Base-by-base conservation (phyloP, 495 filamentous ascomycete species). In the Aspergillus incahuasiensis region DNA sequence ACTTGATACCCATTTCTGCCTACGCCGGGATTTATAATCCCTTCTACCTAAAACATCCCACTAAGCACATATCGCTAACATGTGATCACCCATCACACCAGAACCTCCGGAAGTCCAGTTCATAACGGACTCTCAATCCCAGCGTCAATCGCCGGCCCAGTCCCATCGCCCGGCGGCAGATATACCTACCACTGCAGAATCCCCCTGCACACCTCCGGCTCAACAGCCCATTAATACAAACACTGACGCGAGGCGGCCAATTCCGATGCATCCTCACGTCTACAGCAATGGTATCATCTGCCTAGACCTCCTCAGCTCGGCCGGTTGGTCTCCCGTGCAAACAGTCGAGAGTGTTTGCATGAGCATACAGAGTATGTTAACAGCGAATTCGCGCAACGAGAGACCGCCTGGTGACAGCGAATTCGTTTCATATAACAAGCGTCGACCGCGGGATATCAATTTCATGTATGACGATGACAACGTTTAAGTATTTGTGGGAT, bases 241-340 rank as follows among this genome's bases (percentile, higher is more conserved):
- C 6, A 65, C 82, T 38, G 72, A 82, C 38, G 68, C 72, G 1
- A 68, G 66, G 20, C 85, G 86, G 44, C 81, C 87, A 5, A 94
- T 98, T 60, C 94, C 94, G 0, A 94, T 96, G 64, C 94, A 98
- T 61, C 94, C 94, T 1, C 94, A 98, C 74, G 88, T 98, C 68
- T 98, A 98, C 72, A 92, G 88, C 58, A 98, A 98, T 69, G 94
- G 94, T 48, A 92, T 96, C 68, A 98, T 98, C 65, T 98, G 94
- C 63, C 86, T 98, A 20, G 95, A 98, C 61, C 85, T 98, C 0
- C 86, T 98, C 16, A 89, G 91, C 54, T 75, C 73, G 2, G 84
- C 88, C 47, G 94, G 95, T 59, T 98, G 94, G 94, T 91, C 86
- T 12, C 94, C 94, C 0, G 92, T 97, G 9, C 95, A 97, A 68